Conservation (phyloP, 2,329 filamentous ascomycete species). For the Penicillium thymicola region DNA sequence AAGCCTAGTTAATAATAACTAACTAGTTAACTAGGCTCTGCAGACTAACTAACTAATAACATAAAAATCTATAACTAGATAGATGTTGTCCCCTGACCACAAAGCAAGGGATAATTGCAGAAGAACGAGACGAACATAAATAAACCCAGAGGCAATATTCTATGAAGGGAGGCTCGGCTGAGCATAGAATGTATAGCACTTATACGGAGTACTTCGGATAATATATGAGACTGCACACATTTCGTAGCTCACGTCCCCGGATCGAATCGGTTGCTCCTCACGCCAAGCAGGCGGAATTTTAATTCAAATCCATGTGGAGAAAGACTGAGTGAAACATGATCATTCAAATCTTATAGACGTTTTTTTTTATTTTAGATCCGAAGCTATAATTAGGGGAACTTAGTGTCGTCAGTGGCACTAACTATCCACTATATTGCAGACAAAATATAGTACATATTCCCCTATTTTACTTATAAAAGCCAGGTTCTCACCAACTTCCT, state of each 20-base stretch:
- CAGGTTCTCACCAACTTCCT: neutral
- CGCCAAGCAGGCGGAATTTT: slow-evolving; percentile 14
- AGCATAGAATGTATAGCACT: neutral
- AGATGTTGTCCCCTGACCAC: neutral
- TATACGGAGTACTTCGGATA: neutral
- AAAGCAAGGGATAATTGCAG: neutral
- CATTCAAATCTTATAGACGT: slow-evolving; percentile 6
- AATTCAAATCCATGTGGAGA: slow-evolving; percentile 14
- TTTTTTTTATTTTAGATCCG: neutral
- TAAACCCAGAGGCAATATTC: neutral
- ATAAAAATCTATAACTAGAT: too few relatives aligned
- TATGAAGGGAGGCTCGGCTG: neutral
- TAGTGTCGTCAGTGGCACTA: neutral
- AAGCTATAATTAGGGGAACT: slow-evolving; percentile 6
- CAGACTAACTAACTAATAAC: too few relatives aligned
- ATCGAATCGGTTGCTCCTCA: slow-evolving; percentile 2
- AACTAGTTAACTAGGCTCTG: too few relatives aligned
- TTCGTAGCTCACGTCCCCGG: neutral
- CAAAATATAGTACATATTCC: neutral
- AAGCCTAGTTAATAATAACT: neutral
- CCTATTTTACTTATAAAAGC: neutral
- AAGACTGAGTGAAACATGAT: slow-evolving; percentile 19
- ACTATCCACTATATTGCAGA: neutral
- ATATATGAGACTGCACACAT: neutral
- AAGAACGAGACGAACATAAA: neutral